Conservation (phyloP, 2,329 filamentous ascomycete genomes). For the Immersiporthe knoxdaviesiana region DNA sequence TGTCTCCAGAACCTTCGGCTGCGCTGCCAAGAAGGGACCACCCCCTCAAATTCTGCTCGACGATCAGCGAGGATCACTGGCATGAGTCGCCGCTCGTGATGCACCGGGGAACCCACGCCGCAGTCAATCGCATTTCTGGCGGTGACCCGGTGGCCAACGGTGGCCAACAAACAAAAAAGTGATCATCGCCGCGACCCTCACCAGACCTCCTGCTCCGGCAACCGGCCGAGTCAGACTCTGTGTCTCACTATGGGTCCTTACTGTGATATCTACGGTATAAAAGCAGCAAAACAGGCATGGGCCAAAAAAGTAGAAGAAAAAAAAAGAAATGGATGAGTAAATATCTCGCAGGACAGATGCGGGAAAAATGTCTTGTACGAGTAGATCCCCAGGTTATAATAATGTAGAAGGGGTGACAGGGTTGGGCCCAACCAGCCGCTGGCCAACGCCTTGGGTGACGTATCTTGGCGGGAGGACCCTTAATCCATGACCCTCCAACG, state of each 20-base stretch:
- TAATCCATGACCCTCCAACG: not conserved
- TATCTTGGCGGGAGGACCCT: constrained; percentile 10
- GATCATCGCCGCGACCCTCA: constrained; percentile 5
- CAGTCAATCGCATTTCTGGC: not conserved
- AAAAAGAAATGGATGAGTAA: no score
- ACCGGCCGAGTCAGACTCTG: not conserved
- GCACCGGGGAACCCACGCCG: constrained; percentile 8
- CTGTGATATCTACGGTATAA: not conserved
- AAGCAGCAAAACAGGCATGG: not conserved
- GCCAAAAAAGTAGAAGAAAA: no score
- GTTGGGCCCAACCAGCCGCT: not conserved
- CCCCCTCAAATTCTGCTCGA: constrained; percentile 10
- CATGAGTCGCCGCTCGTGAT: constrained; percentile 10
- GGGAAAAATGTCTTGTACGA: not conserved
- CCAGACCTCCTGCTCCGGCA: not conserved
- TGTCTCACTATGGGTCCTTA: not conserved
- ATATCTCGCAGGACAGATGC: not conserved
- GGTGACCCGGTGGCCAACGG: not conserved
- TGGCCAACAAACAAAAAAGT: constrained; percentile 9
- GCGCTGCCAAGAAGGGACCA: not conserved
- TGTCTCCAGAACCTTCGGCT: not conserved
- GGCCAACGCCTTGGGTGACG: not conserved
- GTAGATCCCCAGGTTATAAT: not conserved
- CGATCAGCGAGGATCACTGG: constrained; percentile 8
- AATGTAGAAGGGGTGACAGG: not conserved